These are phyloP conservation scores for Nicotiana rustica DNA, from an alignment of 305 asterid species.

Conservation along the genomic window DNA sequence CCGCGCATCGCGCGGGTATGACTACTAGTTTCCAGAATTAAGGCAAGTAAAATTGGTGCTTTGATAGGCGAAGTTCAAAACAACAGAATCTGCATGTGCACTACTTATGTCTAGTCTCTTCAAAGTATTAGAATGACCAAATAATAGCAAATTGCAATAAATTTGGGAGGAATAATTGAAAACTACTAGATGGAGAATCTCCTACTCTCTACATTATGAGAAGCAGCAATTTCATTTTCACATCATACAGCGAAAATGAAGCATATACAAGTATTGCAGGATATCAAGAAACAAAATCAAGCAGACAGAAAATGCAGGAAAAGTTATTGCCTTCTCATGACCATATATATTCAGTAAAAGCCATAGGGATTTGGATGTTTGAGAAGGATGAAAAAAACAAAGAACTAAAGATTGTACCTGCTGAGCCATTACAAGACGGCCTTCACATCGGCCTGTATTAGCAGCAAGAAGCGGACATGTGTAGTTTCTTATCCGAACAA, in stretches of 20 bases:
- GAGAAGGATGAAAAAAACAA: slow-evolving; percentile 23
- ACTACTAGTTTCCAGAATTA: neutral
- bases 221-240: slow-evolving; percentile 7
- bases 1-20: too few species aligned
- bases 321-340: slow-evolving; percentile 14
- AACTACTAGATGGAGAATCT: slow-evolving; percentile 17
- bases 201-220: slow-evolving; percentile 25
- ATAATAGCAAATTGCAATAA: slow-evolving; percentile 25
- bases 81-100: neutral
- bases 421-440: slow-evolving; percentile 94
- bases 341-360: slow-evolving; percentile 15
- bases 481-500: slow-evolving; percentile 83
- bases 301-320: slow-evolving; percentile 21
- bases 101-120: slow-evolving; percentile 11
- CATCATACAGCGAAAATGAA: slow-evolving; percentile 9
- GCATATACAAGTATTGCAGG: slow-evolving; percentile 14
- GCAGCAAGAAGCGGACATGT: slow-evolving; percentile 89
- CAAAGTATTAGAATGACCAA: slow-evolving; percentile 1
- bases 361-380: neutral
- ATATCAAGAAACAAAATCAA: slow-evolving; percentile 18
- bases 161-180: neutral
- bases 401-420: slow-evolving; percentile 65
- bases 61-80: slow-evolving; percentile 17
- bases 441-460: slow-evolving; percentile 89
- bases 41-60: slow-evolving; percentile 27